Evolutionary conservation across 2,329 filamentous ascomycete genomes (phyloP).

Genomic region (Dactylella cylindrospora): DNA sequence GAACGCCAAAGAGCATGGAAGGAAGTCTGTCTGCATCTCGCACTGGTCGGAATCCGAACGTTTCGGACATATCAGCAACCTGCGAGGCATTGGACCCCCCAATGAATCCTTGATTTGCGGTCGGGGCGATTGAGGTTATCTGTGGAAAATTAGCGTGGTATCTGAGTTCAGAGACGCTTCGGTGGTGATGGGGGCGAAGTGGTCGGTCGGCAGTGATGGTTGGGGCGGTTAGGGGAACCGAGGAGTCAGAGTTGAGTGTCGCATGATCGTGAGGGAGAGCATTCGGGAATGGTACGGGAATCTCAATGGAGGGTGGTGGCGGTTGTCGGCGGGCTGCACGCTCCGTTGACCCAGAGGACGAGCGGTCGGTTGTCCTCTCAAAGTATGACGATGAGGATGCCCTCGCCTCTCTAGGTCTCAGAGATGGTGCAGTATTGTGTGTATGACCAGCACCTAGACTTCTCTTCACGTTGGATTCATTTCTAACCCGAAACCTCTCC

Average conservation of each 20-base stretch:
- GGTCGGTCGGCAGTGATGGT: slow-evolving; percentile 31
- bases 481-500: slow-evolving; percentile 84
- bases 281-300: slow-evolving; percentile 61
- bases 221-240: slow-evolving; percentile 32
- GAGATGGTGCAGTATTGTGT: slow-evolving; percentile 51
- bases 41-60: slow-evolving; percentile 73
- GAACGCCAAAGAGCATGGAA: slow-evolving; percentile 64
- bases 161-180: slow-evolving; percentile 51
- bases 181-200: slow-evolving; percentile 50
- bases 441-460: slow-evolving; percentile 52
- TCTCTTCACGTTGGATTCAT: slow-evolving; percentile 74
- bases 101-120: slow-evolving; percentile 58
- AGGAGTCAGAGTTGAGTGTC: slow-evolving; percentile 45
- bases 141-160: slow-evolving; percentile 60
- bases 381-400: slow-evolving; percentile 50
- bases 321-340: slow-evolving; percentile 72
- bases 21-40: slow-evolving; percentile 79
- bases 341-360: slow-evolving; percentile 58
- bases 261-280: slow-evolving; percentile 55
- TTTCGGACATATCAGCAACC: slow-evolving; percentile 63
- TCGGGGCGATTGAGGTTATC: slow-evolving; percentile 62
- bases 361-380: slow-evolving; percentile 54
- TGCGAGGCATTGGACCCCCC: slow-evolving; percentile 66
- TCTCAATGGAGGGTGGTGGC: slow-evolving; percentile 80
- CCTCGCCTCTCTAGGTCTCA: slow-evolving; percentile 52